Percentiles rank a stretch among this genome's conserved stretches.
phyloP scores from a whole-genome alignment of 129 eudicot species.

The Lactuca sativa region DNA sequence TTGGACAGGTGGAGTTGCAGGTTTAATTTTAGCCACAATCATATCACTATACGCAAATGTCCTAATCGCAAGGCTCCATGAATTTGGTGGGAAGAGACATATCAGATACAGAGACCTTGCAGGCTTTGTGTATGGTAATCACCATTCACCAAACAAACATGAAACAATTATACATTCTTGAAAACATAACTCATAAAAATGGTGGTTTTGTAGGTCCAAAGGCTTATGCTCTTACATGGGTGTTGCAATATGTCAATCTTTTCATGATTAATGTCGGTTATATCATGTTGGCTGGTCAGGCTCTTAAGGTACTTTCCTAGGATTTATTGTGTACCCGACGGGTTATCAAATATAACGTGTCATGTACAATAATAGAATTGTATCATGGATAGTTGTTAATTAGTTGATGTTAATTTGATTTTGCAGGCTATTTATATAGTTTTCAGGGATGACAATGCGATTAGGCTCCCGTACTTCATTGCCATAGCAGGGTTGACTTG shows the following conservation, averaged over 20 bases:
- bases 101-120: slow-evolving; percentile 98
- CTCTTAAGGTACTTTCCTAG: slow-evolving; percentile 60
- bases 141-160: not conserved
- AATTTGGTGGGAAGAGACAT: slow-evolving; percentile 87
- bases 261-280: slow-evolving; percentile 91
- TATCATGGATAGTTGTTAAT: not conserved
- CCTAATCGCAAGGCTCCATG: slow-evolving; percentile 82
- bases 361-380: not conserved
- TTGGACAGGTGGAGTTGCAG: slow-evolving; percentile 87
- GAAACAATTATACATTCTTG: slow-evolving; percentile 5
- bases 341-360: not conserved
- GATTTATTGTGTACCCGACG: not conserved
- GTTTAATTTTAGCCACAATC: slow-evolving; percentile 60
- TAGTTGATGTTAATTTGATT: slow-evolving; percentile 7
- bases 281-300: slow-evolving; percentile 82
- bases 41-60: slow-evolving; percentile 76
- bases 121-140: slow-evolving; percentile 71
- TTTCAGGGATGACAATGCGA: slow-evolving; percentile 48
- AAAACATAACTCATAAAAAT: not conserved
- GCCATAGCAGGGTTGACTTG: slow-evolving; percentile 70
- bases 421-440: slow-evolving; percentile 75
- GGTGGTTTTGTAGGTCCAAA: slow-evolving; percentile 53
- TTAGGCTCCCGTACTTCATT: slow-evolving; percentile 85
- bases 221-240: slow-evolving; percentile 87
- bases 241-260: slow-evolving; percentile 75